These are phyloP conservation scores for Rhynchospora pubera DNA, from an alignment of 176 grass and related monocot species.

Conservation along the genomic window DNA sequence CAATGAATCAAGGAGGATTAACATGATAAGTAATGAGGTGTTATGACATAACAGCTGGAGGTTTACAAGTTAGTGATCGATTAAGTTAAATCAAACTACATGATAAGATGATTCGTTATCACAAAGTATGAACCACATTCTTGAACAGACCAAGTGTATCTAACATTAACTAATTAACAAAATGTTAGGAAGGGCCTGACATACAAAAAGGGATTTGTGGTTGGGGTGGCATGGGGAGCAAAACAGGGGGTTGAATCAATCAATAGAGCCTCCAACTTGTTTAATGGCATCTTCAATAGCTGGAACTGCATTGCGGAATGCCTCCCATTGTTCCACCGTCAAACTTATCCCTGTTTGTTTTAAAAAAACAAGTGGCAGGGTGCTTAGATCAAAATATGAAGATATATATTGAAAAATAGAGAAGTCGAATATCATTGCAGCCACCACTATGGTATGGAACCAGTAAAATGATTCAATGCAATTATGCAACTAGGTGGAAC, in stretches of 20 bases:
- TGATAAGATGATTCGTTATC: not conserved
- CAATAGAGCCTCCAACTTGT: slow-evolving; percentile 45
- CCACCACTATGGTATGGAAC: not conserved
- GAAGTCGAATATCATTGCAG: not conserved
- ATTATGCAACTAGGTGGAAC: not conserved
- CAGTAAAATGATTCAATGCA: not conserved
- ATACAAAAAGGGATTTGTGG: not conserved
- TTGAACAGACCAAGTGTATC: not conserved
- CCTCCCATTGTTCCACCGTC: slow-evolving; percentile 82
- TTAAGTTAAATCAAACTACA: not conserved
- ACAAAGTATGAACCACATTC: not conserved
- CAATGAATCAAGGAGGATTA: not conserved
- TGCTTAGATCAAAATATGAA: not conserved
- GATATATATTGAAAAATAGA: not conserved
- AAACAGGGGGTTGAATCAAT: slow-evolving; percentile 12
- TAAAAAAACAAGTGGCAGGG: not conserved
- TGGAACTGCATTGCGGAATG: slow-evolving; percentile 50
- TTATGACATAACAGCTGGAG: not conserved
- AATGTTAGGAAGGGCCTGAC: slow-evolving; percentile 10
- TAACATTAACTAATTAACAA: slow-evolving; percentile 6
- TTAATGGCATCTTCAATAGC: slow-evolving; percentile 75
- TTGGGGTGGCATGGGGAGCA: not conserved
- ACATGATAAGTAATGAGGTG: not conserved
- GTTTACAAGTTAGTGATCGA: not conserved
- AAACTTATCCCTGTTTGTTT: slow-evolving; percentile 56